Conservation (phyloP, 345 rosid genomes). For the Firmiana major region DNA sequence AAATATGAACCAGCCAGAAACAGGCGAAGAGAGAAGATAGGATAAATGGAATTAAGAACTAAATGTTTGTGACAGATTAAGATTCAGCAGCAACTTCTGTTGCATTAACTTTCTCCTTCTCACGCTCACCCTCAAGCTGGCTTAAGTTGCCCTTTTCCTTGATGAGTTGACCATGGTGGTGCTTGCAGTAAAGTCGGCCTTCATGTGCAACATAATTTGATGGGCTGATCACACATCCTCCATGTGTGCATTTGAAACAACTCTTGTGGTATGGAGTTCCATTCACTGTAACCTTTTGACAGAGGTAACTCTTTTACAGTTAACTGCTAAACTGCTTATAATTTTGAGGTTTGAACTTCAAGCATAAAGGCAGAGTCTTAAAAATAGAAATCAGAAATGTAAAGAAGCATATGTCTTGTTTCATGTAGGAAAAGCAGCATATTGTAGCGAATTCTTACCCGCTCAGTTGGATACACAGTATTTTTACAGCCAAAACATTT, state of each 20-base stretch:
- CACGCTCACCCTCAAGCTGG: slow-evolving; percentile 80
- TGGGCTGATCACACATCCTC: slow-evolving; percentile 91
- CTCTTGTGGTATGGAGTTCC: slow-evolving; percentile 93
- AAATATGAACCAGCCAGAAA: slow-evolving; percentile 1
- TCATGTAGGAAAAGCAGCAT: not conserved
- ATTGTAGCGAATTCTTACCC: slow-evolving; percentile 38
- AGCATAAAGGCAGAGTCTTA: too few relatives aligned
- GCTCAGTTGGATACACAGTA: slow-evolving; percentile 89
- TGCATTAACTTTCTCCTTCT: slow-evolving; percentile 36
- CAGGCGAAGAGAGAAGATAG: not conserved
- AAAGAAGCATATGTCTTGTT: not conserved
- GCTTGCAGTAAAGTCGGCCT: slow-evolving; percentile 92
- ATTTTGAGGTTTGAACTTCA: too few relatives aligned
- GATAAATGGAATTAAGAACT: not conserved
- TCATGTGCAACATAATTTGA: slow-evolving; percentile 94
- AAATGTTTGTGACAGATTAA: slow-evolving; percentile 4
- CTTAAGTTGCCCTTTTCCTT: slow-evolving; percentile 93
- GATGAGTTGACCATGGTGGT: slow-evolving; percentile 91
- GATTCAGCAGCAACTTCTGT: slow-evolving; percentile 32
- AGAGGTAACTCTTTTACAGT: not conserved
- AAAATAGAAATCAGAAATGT: not conserved
- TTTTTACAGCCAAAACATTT: slow-evolving; percentile 81
- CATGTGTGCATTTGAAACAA: slow-evolving; percentile 99
- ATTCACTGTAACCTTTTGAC: slow-evolving; percentile 80
- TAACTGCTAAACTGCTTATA: not conserved